Percentiles rank a stretch among this genome's conserved stretches.
Evolutionary conservation across 164 flowering plant genomes (phyloP).

Genomic region (Vitis amurensis): DNA sequence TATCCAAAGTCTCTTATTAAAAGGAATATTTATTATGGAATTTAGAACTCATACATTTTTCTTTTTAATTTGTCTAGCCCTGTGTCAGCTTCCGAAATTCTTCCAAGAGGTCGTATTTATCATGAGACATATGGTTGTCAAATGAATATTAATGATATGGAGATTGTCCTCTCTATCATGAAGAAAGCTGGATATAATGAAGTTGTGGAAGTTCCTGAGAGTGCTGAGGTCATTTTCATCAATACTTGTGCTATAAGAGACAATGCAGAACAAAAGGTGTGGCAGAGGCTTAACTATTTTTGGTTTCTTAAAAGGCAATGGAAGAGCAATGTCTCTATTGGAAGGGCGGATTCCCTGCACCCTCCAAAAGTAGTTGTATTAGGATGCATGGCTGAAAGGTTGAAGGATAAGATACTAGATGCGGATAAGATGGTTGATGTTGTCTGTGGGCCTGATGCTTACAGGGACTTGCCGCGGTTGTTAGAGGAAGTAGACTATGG

Average conservation of each 20-base stretch:
- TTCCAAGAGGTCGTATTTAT: conserved; percentile 75
- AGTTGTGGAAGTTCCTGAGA: conserved; percentile 78
- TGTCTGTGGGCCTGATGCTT: conserved; percentile 98
- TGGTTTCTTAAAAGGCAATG: conserved; percentile 97
- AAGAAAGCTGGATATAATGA: conserved; percentile 83
- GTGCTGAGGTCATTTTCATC: conserved; percentile 91
- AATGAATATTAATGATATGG: conserved; percentile 98
- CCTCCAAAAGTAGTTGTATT: conserved; percentile 95
- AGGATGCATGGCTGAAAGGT: conserved; percentile 99
- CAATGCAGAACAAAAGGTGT: conserved; percentile 95
- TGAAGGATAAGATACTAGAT: conserved; percentile 94
- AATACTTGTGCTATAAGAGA: conserved; percentile 98
- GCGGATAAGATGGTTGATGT: conserved; percentile 99
- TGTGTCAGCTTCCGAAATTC: conserved; percentile 43
- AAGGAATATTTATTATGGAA: too few species aligned
- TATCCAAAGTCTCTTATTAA: too few species aligned
- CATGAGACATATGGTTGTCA: conserved; percentile 99
- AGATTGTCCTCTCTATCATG: conserved; percentile 93
- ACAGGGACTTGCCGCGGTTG: conserved; percentile 86
- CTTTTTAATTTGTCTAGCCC: conserved; percentile 28
- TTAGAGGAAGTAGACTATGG: conserved; percentile 92
- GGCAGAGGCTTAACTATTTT: conserved; percentile 97
- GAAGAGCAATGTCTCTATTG: conserved; percentile 81
- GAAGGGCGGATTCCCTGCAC: conserved; percentile 74
- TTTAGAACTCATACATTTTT: not conserved